Base-by-base conservation (phyloP, 1,284 basidiomycete species). In the Cryptococcus depauperatus region DNA sequence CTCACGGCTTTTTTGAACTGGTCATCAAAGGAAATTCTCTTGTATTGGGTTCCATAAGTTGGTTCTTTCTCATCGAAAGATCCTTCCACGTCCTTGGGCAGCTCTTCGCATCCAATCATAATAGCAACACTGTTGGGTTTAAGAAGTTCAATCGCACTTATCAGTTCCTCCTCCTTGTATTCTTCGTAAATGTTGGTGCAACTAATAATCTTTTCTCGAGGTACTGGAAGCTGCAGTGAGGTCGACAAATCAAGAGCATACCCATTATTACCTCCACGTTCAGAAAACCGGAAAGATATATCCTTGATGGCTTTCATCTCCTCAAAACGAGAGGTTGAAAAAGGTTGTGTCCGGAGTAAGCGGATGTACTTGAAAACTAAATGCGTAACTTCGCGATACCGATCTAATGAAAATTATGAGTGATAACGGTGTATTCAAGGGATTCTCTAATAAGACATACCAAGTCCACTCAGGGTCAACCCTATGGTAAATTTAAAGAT, bases 361-460 rank as follows among this genome's bases (percentile, higher is more conserved):
- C 82, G 77, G 51, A 98, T 77, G 72, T 96, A 98, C 62, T 91
- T 86, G 77, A 87, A 92, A 11, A 84, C 73, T 13, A 81, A 76
- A 25, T 82, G 72, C 10, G 86, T 75, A 33, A 91, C 81, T 18
- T 81, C 76, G 35, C 81, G 78, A 69, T 95, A 82, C 61, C 93
- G 80, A 57, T 79, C 84, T n/a, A n/a, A 5, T 14, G n/a, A n/a
- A n/a, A n/a, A n/a, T n/a, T n/a, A n/a, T 87, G 61, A 5, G 14
- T n/a, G n/a, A 41, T 37, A n/a, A n/a, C n/a, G 11, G 28, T 40
- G 27, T 46, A 21, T 27, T 30, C 21, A 9, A 9, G 21, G 21
- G 19, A 32, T n/a, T 43, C 32, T 43, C 23, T 13, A n/a, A 73
- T 83, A 61, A 59, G 89, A 87, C 75, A n/a, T n/a, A n/a, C n/a